Percentiles rank a stretch among this genome's conserved stretches.
Conservation (phyloP, 2,329 filamentous ascomycete species). For the Chaetomium strumarium region DNA sequence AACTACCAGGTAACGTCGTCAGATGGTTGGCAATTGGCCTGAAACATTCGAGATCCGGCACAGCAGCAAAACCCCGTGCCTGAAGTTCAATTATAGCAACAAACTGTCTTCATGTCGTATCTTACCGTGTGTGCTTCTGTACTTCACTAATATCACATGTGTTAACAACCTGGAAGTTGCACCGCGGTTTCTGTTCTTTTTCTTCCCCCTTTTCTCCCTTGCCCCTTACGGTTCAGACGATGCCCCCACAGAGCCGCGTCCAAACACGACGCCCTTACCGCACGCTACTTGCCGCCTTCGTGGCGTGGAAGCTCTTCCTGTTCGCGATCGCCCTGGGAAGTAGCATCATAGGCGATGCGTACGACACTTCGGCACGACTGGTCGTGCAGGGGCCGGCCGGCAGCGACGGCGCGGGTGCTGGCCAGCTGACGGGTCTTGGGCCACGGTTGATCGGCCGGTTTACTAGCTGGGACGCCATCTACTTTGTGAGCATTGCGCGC, state of each 20-base stretch:
- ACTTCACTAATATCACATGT: neutral
- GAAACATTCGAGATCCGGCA: neutral
- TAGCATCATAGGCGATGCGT: constrained; percentile 51
- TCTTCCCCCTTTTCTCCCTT: neutral
- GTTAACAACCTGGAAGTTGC: neutral
- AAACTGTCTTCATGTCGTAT: neutral
- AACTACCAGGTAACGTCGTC: too few species aligned
- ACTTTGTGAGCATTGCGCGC: constrained; percentile 59
- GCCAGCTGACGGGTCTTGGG: neutral
- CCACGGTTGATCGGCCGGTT: constrained; percentile 47
- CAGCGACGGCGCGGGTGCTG: constrained; percentile 24
- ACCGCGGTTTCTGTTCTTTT: neutral
- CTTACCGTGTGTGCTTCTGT: too few species aligned
- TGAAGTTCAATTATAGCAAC: constrained; percentile 11
- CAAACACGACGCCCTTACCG: constrained; percentile 13
- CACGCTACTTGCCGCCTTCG: constrained; percentile 41
- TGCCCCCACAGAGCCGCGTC: neutral
- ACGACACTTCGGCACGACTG: constrained; percentile 70
- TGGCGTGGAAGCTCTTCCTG: constrained; percentile 61
- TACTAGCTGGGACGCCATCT: constrained; percentile 76
- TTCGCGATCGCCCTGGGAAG: constrained; percentile 53
- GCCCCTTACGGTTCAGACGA: neutral
- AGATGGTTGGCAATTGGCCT: neutral
- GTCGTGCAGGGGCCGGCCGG: constrained; percentile 34
- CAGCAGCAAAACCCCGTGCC: constrained; percentile 1